Conservation (phyloP, 331 rosid genomes). For the Dryas integrifolia region DNA sequence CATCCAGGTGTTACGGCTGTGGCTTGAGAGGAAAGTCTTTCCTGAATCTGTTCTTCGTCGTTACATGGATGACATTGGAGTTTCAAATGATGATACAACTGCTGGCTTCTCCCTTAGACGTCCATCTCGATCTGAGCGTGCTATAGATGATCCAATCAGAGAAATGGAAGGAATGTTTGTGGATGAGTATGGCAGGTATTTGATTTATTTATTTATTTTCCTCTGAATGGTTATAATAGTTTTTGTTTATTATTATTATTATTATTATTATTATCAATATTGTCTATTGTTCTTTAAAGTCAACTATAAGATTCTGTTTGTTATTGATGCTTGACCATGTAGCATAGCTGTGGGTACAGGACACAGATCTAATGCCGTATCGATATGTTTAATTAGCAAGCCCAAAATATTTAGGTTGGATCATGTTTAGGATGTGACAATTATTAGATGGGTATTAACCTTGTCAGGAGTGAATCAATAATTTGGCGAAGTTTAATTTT, state of each 20-base stretch:
- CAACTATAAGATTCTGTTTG: background rate
- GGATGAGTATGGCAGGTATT: slow-evolving; percentile 98
- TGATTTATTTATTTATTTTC: slow-evolving; percentile 11
- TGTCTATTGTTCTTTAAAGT: background rate
- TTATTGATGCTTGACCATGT: slow-evolving; percentile 1
- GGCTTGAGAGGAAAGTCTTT: slow-evolving; percentile 96
- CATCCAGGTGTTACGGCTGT: slow-evolving; percentile 83
- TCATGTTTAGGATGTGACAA: background rate
- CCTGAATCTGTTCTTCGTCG: slow-evolving; percentile 85
- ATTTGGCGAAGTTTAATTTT: background rate
- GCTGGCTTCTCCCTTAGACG: slow-evolving; percentile 77
- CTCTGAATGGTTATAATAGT: background rate
- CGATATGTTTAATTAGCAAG: background rate
- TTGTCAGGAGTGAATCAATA: background rate
- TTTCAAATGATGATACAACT: slow-evolving; percentile 70
- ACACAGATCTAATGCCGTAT: background rate
- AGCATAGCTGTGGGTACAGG: background rate
- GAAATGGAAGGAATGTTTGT: slow-evolving; percentile 99
- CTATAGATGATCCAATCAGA: slow-evolving; percentile 95
- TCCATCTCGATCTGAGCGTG: slow-evolving; percentile 94
- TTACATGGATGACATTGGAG: slow-evolving; percentile 87
- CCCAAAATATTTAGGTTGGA: background rate
- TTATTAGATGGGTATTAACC: background rate
- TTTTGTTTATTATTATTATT: background rate
- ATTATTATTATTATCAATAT: background rate